These are phyloP conservation scores for Claviceps digitariae DNA, from an alignment of 2,329 filamentous ascomycete species.

Conservation along the genomic window DNA sequence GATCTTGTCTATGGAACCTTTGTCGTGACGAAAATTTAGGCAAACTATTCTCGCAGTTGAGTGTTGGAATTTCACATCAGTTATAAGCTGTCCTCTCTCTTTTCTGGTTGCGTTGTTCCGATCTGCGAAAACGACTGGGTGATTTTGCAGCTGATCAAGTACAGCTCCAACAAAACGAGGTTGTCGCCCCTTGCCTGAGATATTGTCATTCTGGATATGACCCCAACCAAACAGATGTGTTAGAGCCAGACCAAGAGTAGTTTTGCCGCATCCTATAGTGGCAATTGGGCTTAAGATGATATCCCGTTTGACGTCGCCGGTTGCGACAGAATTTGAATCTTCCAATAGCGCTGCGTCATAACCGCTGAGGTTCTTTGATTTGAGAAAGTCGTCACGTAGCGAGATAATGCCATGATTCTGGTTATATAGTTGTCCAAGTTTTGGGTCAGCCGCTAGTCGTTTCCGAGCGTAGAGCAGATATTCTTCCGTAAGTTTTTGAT, in stretches of 20 bases:
- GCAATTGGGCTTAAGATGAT: constrained; percentile 82
- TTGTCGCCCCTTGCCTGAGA: constrained; percentile 64
- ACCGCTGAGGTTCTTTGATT: constrained; percentile 71
- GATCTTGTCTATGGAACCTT: constrained; percentile 61
- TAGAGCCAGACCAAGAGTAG: constrained; percentile 73
- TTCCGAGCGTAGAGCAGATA: constrained; percentile 73
- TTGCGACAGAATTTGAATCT: constrained; percentile 30
- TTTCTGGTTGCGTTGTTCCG: constrained; percentile 85
- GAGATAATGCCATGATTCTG: constrained; percentile 91
- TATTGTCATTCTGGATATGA: constrained; percentile 94
- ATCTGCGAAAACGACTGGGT: constrained; percentile 73
- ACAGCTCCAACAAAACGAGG: constrained; percentile 64
- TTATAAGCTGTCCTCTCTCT: constrained; percentile 77
- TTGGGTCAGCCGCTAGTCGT: constrained; percentile 54
- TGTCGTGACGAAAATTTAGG: constrained; percentile 75
- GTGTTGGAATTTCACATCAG: constrained; percentile 54
- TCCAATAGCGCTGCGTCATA: constrained; percentile 76
- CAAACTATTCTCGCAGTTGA: constrained; percentile 62
- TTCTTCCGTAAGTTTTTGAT: constrained; percentile 77
- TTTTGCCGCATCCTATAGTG: constrained; percentile 94
- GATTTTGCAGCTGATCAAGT: constrained; percentile 46
- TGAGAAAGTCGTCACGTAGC: constrained; percentile 76
- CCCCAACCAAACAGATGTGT: constrained; percentile 79
- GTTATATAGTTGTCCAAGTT: constrained; percentile 58
- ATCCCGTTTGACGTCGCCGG: constrained; percentile 46